phyloP scores from a whole-genome alignment of 2,329 filamentous ascomycete genomes.

The Aspergillus aculeatus region DNA sequence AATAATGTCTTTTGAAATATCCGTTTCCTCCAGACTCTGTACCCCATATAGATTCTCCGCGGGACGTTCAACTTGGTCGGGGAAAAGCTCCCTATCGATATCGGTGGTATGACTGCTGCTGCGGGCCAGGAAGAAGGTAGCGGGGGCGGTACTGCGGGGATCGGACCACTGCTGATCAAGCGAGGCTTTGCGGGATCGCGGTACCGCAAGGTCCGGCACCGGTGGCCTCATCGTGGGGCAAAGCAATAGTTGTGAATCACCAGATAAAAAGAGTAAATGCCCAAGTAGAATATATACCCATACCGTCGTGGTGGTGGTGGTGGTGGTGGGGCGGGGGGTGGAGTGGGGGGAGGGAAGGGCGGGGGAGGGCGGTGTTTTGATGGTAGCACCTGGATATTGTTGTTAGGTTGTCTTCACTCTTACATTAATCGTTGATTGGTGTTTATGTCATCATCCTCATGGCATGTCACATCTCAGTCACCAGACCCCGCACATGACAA shows the following conservation, averaged over 20 bases:
- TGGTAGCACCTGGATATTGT: background rate
- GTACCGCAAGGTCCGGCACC: slow-evolving; percentile 32
- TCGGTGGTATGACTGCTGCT: slow-evolving; percentile 48
- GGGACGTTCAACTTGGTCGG: slow-evolving; percentile 28
- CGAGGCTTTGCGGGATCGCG: slow-evolving; percentile 38
- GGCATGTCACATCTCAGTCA: background rate
- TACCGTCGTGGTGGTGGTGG: too few species aligned
- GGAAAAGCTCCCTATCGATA: slow-evolving; percentile 23
- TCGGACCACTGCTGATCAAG: slow-evolving; percentile 37
- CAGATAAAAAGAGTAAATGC: background rate
- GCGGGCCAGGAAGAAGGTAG: slow-evolving; percentile 61
- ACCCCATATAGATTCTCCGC: slow-evolving; percentile 56
- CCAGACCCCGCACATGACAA: background rate
- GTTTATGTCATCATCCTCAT: background rate
- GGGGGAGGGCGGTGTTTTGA: too few species aligned
- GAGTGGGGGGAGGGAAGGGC: too few species aligned
- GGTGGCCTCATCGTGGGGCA: slow-evolving; percentile 38
- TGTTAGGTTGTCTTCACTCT: background rate
- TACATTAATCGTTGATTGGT: background rate
- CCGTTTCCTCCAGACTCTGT: slow-evolving; percentile 56
- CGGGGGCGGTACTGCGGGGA: slow-evolving; percentile 45
- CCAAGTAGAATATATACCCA: too few species aligned
- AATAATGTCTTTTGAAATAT: slow-evolving; percentile 39
- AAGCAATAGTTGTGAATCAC: slow-evolving; percentile 10
- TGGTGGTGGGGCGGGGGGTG: too few species aligned